Conservation (phyloP, 2,329 filamentous ascomycete species). For the Aureobasidium sp. region DNA sequence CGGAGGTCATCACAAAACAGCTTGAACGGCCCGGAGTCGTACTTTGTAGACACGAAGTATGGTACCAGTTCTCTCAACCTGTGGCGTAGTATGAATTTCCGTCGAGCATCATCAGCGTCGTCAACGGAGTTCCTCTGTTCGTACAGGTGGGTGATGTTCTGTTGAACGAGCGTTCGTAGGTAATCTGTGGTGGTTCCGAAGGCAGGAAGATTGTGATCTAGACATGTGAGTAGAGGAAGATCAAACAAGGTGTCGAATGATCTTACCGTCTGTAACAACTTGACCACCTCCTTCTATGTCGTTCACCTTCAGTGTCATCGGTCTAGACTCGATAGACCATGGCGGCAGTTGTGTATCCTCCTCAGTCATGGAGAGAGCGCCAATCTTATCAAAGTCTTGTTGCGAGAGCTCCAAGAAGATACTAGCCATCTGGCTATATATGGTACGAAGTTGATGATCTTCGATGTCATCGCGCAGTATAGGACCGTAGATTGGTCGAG, state of each 20-base stretch:
- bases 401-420: background rate
- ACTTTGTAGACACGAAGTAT: slow-evolving; percentile 13
- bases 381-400: background rate
- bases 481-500: background rate
- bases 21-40: background rate
- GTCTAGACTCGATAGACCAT: background rate
- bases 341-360: background rate
- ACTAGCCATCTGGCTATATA: background rate
- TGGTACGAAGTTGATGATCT: background rate
- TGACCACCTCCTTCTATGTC: slow-evolving; percentile 2
- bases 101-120: slow-evolving; percentile 20
- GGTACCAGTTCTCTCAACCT: slow-evolving; percentile 16
- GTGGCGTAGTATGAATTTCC: slow-evolving; percentile 20
- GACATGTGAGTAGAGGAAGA: background rate
- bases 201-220: slow-evolving; percentile 1
- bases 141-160: slow-evolving; percentile 20
- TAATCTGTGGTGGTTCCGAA: slow-evolving; percentile 15
- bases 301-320: background rate
- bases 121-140: slow-evolving; percentile 21
- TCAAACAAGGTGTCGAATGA: background rate
- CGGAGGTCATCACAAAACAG: slow-evolving; percentile 20
- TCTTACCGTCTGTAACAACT: background rate
- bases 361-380: background rate
- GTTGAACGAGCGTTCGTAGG: slow-evolving; percentile 18
- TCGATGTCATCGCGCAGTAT: background rate